Conservation (phyloP, 805 yeast species). For the Metschnikowia arizonensis region DNA sequence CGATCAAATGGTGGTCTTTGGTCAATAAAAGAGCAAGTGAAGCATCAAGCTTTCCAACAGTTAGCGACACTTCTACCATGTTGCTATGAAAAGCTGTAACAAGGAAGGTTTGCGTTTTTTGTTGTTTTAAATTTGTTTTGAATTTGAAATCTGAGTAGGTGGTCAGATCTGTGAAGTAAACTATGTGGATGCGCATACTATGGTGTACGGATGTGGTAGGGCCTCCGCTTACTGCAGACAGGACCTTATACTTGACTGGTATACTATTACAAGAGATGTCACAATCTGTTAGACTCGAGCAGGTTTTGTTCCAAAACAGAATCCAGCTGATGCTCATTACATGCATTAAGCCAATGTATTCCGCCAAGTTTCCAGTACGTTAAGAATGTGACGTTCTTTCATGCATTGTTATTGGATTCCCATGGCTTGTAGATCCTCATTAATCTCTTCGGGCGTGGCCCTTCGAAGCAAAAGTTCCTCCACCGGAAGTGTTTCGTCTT, state of each 20-base stretch:
- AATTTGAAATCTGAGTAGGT: neutral
- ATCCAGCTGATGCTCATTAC: neutral
- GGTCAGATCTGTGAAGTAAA: neutral
- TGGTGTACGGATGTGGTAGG: conserved; percentile 8
- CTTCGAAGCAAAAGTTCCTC: conserved; percentile 45
- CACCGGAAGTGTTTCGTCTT: conserved; percentile 19
- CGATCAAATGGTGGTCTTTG: conserved; percentile 88
- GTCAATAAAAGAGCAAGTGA: conserved; percentile 88
- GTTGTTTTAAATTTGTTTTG: too few species aligned
- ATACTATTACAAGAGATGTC: neutral
- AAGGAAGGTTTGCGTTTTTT: neutral
- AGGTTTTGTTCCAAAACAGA: too few species aligned
- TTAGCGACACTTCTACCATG: conserved; percentile 86
- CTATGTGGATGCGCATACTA: neutral
- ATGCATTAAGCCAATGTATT: neutral
- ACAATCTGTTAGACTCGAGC: too few species aligned
- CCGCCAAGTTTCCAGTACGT: neutral
- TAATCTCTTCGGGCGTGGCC: conserved; percentile 67
- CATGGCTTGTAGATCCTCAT: conserved; percentile 67
- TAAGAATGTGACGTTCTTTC: neutral
- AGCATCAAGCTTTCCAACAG: conserved; percentile 95
- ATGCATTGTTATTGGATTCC: conserved; percentile 31
- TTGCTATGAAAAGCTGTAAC: neutral
- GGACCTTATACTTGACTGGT: neutral
- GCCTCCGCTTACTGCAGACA: neutral